These are phyloP conservation scores for Cyclotella atomus DNA, from an alignment of 108 stramenopile genomes.

Conservation along the genomic window DNA sequence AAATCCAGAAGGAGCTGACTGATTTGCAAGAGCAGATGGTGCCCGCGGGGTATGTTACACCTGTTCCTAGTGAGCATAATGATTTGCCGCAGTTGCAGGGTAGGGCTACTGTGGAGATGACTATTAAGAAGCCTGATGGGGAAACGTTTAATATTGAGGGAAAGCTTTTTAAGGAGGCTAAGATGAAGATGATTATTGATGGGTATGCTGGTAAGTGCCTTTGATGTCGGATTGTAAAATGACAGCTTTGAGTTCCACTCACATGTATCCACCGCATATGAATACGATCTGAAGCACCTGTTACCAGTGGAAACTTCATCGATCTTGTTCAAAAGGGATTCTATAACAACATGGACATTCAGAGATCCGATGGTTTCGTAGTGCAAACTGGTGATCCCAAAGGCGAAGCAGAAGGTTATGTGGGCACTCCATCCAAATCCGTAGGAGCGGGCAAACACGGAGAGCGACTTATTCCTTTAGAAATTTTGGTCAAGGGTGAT, in stretches of 20 bases:
- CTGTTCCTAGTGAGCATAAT: conserved; percentile 83
- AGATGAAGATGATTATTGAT: conserved; percentile 93
- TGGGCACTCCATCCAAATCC: conserved; percentile 77
- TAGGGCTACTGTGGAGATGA: conserved; percentile 92
- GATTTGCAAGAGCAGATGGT: conserved; percentile 92
- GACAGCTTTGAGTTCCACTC: too few relatives aligned
- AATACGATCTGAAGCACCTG: conserved; percentile 79
- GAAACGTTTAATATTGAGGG: conserved; percentile 89
- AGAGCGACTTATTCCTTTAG: conserved; percentile 91
- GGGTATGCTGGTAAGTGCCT: conserved; percentile 76
- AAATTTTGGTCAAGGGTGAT: conserved; percentile 90
- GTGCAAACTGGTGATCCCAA: conserved; percentile 96
- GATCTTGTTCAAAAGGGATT: conserved; percentile 96
- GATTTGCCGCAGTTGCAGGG: conserved; percentile 88
- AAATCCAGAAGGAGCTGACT: conserved; percentile 64
- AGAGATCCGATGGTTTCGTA: conserved; percentile 96
- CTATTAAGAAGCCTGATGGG: conserved; percentile 80
- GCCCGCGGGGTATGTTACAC: conserved; percentile 76
- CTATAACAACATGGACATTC: conserved; percentile 95
- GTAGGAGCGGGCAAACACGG: conserved; percentile 83
- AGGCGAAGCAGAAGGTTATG: conserved; percentile 90
- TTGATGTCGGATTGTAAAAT: background rate
- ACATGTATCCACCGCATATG: too few relatives aligned
- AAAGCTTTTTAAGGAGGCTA: conserved; percentile 76
- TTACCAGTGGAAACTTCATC: conserved; percentile 94